Evolutionary conservation across 179 eudicot genomes (phyloP).

Genomic region (Corrigiola litoralis): DNA sequence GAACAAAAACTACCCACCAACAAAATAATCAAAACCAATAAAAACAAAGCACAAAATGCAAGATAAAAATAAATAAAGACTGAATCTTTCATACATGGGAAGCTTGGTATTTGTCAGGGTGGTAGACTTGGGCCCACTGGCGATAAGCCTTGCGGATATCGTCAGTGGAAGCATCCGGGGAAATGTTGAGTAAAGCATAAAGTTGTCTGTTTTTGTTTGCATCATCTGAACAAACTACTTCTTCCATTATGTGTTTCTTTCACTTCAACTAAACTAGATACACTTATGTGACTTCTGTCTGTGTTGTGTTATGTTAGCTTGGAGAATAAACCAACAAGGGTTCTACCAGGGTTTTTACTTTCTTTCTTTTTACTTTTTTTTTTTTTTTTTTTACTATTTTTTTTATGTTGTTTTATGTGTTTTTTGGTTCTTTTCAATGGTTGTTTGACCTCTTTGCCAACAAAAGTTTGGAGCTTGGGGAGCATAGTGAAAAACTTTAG

Average conservation of each 20-base stretch:
- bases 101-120: constrained; percentile 88
- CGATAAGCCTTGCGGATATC: constrained; percentile 93
- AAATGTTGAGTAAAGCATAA: constrained; percentile 76
- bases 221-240: constrained; percentile 5
- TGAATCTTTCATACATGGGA: constrained; percentile 30
- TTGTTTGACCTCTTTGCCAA: too few relatives aligned
- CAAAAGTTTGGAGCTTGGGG: too few relatives aligned
- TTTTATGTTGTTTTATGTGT: background rate
- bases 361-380: too few relatives aligned
- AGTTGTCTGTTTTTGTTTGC: constrained; percentile 54
- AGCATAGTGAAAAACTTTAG: too few relatives aligned
- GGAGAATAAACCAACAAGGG: constrained; percentile 14
- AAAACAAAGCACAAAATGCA: background rate
- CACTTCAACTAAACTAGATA: background rate
- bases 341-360: constrained; percentile 26
- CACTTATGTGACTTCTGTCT: too few relatives aligned
- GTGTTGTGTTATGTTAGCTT: background rate
- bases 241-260: constrained; percentile 36
- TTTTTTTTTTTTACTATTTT: background rate
- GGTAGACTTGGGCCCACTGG: constrained; percentile 96
- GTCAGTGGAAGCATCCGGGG: constrained; percentile 89
- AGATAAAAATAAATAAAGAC: background rate
- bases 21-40: constrained; percentile 3
- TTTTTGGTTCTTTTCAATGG: background rate
- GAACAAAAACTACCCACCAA: background rate